Percentiles rank a stretch among this genome's conserved stretches.
phyloP scores from a whole-genome alignment of 2,329 filamentous ascomycete genomes.

The Ophiostoma pallidulum region DNA sequence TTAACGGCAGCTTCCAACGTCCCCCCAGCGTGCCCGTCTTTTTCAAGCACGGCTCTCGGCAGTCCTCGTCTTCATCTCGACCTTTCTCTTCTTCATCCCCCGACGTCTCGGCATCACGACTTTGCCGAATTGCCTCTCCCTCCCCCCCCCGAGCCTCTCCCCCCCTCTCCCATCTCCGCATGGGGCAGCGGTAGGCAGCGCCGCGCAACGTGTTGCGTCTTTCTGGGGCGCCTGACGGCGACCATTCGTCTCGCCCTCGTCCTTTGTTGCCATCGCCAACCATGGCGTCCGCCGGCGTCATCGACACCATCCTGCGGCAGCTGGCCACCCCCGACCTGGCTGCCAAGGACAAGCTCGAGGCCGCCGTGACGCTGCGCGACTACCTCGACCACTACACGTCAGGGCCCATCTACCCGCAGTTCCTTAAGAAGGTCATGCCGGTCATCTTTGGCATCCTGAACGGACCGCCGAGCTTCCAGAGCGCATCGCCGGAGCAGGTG shows the following conservation, averaged over 20 bases:
- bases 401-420: slow-evolving; percentile 62
- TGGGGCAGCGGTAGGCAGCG: too few species aligned
- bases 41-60: too few species aligned
- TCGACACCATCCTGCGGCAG: slow-evolving; percentile 51
- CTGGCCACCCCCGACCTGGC: slow-evolving; percentile 47
- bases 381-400: slow-evolving; percentile 81
- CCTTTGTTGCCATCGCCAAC: slow-evolving; percentile 34
- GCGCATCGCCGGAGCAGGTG: slow-evolving; percentile 81
- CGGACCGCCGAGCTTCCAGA: slow-evolving; percentile 83
- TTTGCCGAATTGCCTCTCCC: too few species aligned
- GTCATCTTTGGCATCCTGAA: slow-evolving; percentile 79
- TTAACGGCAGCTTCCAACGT: too few species aligned
- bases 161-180: background rate
- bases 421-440: slow-evolving; percentile 81
- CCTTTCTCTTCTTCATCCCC: too few species aligned
- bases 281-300: slow-evolving; percentile 53
- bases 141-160: too few species aligned
- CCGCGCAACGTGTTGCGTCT: too few species aligned
- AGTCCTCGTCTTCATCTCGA: too few species aligned
- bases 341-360: slow-evolving; percentile 69
- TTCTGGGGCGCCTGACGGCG: background rate
- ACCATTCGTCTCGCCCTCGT: background rate
- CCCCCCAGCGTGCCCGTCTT: too few species aligned
- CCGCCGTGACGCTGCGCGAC: slow-evolving; percentile 81
- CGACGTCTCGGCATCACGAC: too few species aligned